Percentiles rank a stretch among this genome's conserved stretches.
phyloP scores from a whole-genome alignment of 371 early-diverging fungal species.

The Umbelopsis sp. region DNA sequence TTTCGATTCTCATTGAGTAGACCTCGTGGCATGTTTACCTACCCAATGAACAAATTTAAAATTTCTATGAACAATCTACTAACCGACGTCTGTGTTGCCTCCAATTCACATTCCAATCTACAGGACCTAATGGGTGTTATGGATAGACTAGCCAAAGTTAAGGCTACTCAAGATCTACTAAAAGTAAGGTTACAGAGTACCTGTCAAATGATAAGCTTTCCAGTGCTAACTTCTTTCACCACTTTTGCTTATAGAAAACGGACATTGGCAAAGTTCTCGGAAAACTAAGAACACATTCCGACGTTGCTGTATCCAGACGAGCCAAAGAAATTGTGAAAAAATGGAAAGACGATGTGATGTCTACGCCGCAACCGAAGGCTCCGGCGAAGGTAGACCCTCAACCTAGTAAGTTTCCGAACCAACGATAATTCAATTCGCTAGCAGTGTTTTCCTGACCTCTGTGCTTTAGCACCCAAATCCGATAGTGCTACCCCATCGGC shows the following conservation, averaged over 20 bases:
- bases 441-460: background rate
- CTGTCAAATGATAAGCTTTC: background rate
- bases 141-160: slow-evolving; percentile 28
- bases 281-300: slow-evolving; percentile 65
- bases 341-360: slow-evolving; percentile 79
- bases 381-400: background rate
- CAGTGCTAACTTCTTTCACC: background rate
- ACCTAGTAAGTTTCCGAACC: slow-evolving; percentile 11
- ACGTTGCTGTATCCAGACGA: slow-evolving; percentile 57
- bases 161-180: slow-evolving; percentile 37
- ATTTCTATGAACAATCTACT: background rate
- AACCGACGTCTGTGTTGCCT: background rate
- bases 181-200: slow-evolving; percentile 24
- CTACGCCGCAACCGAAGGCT: slow-evolving; percentile 28
- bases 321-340: slow-evolving; percentile 75
- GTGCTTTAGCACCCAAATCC: slow-evolving; percentile 26
- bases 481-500: slow-evolving; percentile 30
- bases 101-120: background rate
- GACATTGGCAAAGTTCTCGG: slow-evolving; percentile 79
- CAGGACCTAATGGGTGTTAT: slow-evolving; percentile 38
- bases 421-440: no score
- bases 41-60: no score
- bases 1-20: no score
- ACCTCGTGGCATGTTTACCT: no score
- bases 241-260: slow-evolving; percentile 55